Percentiles rank a stretch among this genome's conserved stretches.
Conservation (phyloP, 2,329 filamentous ascomycete species). For the Leptographium galeiforme region DNA sequence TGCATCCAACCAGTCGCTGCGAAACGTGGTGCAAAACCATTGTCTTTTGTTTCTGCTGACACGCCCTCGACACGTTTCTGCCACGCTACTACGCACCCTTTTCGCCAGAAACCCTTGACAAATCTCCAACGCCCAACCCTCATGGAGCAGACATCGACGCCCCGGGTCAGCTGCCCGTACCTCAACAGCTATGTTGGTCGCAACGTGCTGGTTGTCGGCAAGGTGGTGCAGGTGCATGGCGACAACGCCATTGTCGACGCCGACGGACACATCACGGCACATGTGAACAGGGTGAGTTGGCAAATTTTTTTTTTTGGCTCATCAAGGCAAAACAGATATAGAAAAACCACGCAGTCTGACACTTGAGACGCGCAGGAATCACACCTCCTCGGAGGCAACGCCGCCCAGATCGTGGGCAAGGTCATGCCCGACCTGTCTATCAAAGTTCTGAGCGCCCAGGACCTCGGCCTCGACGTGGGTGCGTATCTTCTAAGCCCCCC, state of each 20-base stretch:
- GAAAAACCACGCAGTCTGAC: background rate
- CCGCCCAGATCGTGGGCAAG: constrained; percentile 67
- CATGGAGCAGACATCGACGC: constrained; percentile 62
- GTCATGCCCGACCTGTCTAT: constrained; percentile 61
- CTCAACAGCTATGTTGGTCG: constrained; percentile 62
- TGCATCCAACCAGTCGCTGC: too few relatives aligned
- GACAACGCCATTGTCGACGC: constrained; percentile 71
- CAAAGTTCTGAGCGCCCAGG: constrained; percentile 54
- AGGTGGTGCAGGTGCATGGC: constrained; percentile 69
- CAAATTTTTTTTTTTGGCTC: background rate
- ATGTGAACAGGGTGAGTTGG: constrained; percentile 54
- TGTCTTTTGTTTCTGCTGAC: too few relatives aligned
- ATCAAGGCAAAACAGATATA: background rate
- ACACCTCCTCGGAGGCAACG: constrained; percentile 56
- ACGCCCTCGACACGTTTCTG: too few relatives aligned
- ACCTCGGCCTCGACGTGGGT: constrained; percentile 60
- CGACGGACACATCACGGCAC: constrained; percentile 59
- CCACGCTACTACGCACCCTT: too few relatives aligned
- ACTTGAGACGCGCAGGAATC: constrained; percentile 39
- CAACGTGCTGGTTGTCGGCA: constrained; percentile 76
- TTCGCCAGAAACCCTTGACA: too few relatives aligned
- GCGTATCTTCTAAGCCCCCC: constrained; percentile 19
- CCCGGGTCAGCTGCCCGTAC: constrained; percentile 70
- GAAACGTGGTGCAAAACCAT: too few relatives aligned
- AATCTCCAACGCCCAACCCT: constrained; percentile 6